Conservation (phyloP, 495 filamentous ascomycete species). For the Trichoderma gamsii region DNA sequence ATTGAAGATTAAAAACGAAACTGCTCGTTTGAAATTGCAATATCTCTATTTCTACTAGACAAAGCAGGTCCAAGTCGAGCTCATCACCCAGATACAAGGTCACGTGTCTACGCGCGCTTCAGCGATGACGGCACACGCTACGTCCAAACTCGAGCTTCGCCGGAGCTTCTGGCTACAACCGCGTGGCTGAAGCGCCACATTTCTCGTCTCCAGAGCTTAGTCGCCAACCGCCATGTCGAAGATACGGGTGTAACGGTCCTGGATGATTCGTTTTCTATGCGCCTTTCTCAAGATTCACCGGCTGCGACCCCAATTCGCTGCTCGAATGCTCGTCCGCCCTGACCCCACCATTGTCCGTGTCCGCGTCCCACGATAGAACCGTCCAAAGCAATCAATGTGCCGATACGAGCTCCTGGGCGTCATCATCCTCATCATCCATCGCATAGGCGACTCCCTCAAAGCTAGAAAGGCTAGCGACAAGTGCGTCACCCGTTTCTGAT, state of each 20-base stretch:
- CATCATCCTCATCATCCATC: conserved; percentile 40
- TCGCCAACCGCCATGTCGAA: background rate
- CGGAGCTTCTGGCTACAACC: background rate
- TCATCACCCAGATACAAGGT: background rate
- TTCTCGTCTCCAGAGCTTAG: background rate
- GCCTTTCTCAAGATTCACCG: background rate
- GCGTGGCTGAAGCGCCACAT: background rate
- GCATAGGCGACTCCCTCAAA: conserved; percentile 27
- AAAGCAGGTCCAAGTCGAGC: background rate
- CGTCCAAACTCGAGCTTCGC: background rate
- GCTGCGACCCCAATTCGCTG: background rate
- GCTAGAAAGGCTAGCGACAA: background rate
- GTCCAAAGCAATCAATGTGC: conserved; percentile 29
- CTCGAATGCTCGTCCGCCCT: conserved; percentile 5
- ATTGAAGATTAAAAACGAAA: no score
- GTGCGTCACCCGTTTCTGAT: conserved; percentile 9
- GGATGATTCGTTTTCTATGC: no score
- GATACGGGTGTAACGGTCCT: background rate
- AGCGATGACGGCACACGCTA: conserved; percentile 4
- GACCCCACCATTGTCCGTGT: background rate
- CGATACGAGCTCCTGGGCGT: conserved; percentile 46
- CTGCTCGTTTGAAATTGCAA: no score
- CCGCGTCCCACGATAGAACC: background rate
- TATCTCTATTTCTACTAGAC: no score
- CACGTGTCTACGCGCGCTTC: background rate